Evolutionary conservation across 2,329 filamentous ascomycete genomes (phyloP), one percentile per base, ranked within the genome.

Genomic region (Cladosporium sp.): DNA sequence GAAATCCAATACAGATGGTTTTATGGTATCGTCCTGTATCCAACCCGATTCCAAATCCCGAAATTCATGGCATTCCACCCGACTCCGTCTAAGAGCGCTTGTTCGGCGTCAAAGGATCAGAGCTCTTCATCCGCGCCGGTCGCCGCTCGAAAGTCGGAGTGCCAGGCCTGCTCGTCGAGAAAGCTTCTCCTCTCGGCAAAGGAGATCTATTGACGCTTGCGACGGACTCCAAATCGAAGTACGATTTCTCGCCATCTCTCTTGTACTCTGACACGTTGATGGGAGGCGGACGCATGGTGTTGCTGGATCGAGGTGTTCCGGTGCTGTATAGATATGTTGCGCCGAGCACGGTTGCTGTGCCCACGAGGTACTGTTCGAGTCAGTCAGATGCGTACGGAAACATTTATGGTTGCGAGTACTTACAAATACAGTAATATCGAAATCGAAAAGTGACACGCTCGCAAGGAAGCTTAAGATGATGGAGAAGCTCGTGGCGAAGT

Each of bases 401-500:
- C 16, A 18, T 18, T 18, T 18, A 18, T 18, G 16, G 16, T 18
- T 18, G n/a, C 14, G 14, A 22, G n/a, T 14, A 77, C 86, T 73
- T 79, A 95, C 89, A 59, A 83, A 81, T 22, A 77, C 64, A 1
- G 86, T 87, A 41, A 93, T 79, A 44, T 82, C 72, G 59, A 95
- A 89, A 46, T 91, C 80, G 67, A 97, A 95, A 59, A 95, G 86
- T 71, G 83, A 85, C 1, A 95, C 80, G 65, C 90, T 95, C 49
- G 88, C 87, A 11, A 96, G 60, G 58, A 91, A 90, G 66, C 88
- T 95, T 46, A 96, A 74, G 52, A 96, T 76, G 56, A 97, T 95
- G 64, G 89, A 95, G 57, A 95, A 88, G 63, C 88, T 93, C 4
- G 90, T 92, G 4, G 92, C 90, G 71, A 95, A 91, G 67, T 93